These are phyloP conservation scores for Eruca vesicaria DNA, from an alignment of 441 rosid genomes.

Conservation along the genomic window DNA sequence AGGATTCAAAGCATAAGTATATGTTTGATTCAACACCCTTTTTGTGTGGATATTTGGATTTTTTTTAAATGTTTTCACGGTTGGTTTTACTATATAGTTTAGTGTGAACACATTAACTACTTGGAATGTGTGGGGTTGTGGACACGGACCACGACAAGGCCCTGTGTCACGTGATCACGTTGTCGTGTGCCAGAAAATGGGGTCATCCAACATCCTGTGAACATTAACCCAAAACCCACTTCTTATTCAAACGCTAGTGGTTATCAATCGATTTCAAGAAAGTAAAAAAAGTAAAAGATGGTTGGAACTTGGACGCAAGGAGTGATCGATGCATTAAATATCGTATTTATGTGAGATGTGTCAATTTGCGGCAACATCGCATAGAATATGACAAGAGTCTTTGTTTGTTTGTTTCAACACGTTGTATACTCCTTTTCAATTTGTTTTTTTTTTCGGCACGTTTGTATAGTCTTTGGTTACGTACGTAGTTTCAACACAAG, in stretches of 20 bases:
- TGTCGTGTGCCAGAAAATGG: neutral
- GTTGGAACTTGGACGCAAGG: neutral
- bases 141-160: constrained; percentile 1
- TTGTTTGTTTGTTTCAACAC: neutral
- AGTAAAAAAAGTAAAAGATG: neutral
- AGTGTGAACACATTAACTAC: neutral
- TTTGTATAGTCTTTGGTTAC: neutral
- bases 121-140: neutral
- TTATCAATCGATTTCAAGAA: neutral
- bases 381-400: neutral
- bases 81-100: neutral
- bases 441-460: neutral
- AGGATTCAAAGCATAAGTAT: neutral
- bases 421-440: neutral
- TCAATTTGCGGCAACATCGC: neutral
- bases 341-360: neutral
- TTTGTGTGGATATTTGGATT: neutral
- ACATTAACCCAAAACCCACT: neutral
- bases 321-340: constrained; percentile 1
- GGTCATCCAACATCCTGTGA: neutral
- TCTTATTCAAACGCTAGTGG: neutral
- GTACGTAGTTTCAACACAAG: neutral
- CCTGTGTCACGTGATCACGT: neutral
- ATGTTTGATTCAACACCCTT: neutral
- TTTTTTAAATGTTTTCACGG: neutral